phyloP scores from a whole-genome alignment of 352 stramenopile genomes.

The Phytophthora chlamydospora region DNA sequence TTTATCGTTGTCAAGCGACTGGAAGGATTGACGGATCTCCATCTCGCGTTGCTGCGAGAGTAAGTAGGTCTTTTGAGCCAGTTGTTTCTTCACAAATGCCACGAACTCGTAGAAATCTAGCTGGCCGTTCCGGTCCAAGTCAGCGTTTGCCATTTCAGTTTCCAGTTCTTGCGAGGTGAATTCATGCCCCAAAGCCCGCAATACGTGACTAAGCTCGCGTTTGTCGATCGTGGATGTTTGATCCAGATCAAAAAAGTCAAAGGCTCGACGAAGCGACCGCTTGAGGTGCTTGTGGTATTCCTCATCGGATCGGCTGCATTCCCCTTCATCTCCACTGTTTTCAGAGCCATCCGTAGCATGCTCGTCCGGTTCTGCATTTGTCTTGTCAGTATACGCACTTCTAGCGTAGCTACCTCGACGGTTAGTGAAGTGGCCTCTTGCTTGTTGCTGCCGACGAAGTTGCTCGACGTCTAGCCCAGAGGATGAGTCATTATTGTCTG shows the following conservation, averaged over 20 bases:
- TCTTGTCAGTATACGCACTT: constrained; percentile 8
- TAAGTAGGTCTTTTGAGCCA: constrained; percentile 61
- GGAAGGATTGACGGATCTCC: constrained; percentile 77
- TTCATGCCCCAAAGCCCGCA: constrained; percentile 74
- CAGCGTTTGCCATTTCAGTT: constrained; percentile 57
- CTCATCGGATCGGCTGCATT: constrained; percentile 50
- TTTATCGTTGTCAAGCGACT: constrained; percentile 69
- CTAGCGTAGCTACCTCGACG: background rate
- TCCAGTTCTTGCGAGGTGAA: constrained; percentile 73
- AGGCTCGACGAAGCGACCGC: constrained; percentile 60
- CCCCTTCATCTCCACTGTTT: constrained; percentile 27
- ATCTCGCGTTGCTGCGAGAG: constrained; percentile 69
- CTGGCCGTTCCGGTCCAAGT: constrained; percentile 69
- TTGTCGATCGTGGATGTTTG: constrained; percentile 76
- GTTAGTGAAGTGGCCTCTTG: constrained; percentile 11
- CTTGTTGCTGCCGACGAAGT: constrained; percentile 40
- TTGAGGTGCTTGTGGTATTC: constrained; percentile 73
- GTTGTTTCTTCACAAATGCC: constrained; percentile 67
- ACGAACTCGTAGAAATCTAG: constrained; percentile 83
- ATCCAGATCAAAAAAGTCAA: constrained; percentile 84
- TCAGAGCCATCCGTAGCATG: constrained; percentile 1
- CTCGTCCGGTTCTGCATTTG: constrained; percentile 10
- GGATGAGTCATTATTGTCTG: constrained; percentile 28
- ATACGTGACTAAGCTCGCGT: constrained; percentile 64
- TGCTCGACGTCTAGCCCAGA: constrained; percentile 55